Evolutionary conservation across 2,329 filamentous ascomycete genomes (phyloP).

Genomic region (Cercospora sp.): DNA sequence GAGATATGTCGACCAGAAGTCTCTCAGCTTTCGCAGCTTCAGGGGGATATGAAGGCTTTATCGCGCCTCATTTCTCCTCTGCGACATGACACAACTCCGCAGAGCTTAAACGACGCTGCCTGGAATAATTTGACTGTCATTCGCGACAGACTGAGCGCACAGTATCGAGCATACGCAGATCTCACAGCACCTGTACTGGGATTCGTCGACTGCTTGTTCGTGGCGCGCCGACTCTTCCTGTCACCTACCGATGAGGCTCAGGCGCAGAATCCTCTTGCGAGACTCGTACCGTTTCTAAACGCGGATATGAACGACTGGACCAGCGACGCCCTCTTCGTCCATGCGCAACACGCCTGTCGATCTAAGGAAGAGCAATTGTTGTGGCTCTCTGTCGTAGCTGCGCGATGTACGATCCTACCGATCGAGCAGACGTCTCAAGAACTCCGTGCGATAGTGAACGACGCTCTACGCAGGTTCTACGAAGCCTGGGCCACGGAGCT

Average conservation of each 20-base stretch:
- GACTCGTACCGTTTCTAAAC: constrained; percentile 30
- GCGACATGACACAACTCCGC: not conserved
- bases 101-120: constrained; percentile 15
- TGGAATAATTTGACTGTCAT: constrained; percentile 56
- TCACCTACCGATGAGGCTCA: not conserved
- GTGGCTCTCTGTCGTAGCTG: constrained; percentile 29
- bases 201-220: constrained; percentile 71
- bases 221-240: constrained; percentile 27
- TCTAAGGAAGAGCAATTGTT: constrained; percentile 29
- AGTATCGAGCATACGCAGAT: constrained; percentile 81
- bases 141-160: constrained; percentile 65
- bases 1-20: constrained; percentile 69
- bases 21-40: constrained; percentile 69
- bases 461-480: constrained; percentile 72
- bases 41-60: constrained; percentile 67
- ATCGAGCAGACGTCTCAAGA: constrained; percentile 15
- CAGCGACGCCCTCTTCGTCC: constrained; percentile 28
- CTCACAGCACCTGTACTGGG: constrained; percentile 75
- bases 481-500: constrained; percentile 77
- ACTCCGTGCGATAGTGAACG: constrained; percentile 56
- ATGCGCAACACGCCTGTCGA: constrained; percentile 16
- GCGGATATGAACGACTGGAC: constrained; percentile 26
- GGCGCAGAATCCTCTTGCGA: not conserved
- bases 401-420: constrained; percentile 21
- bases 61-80: constrained; percentile 27